Percentiles rank a stretch among this genome's conserved stretches.
Conservation (phyloP, 148 eudicot genomes). For the Talinum fruticosum region DNA sequence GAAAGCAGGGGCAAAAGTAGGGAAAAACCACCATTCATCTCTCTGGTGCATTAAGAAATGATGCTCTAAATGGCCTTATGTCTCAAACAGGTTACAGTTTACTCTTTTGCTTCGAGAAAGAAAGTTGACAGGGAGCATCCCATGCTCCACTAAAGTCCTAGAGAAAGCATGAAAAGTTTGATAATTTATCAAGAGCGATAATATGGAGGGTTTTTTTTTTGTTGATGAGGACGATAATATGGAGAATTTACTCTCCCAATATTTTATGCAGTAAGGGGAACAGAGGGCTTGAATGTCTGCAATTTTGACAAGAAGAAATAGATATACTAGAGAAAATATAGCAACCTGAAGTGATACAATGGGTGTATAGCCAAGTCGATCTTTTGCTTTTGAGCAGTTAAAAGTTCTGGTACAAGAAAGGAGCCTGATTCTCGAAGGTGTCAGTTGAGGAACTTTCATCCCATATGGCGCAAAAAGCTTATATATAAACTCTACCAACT, state of each 20-base stretch:
- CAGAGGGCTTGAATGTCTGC: not conserved
- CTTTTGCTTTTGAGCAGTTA: conserved; percentile 80
- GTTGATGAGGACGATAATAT: not conserved
- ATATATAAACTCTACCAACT: conserved; percentile 65
- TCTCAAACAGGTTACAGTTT: not conserved
- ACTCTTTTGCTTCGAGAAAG: not conserved
- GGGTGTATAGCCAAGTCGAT: conserved; percentile 90
- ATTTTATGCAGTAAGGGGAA: not conserved
- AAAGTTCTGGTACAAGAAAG: conserved; percentile 79
- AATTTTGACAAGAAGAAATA: not conserved
- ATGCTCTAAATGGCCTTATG: not conserved
- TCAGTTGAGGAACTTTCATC: conserved; percentile 96
- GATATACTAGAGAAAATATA: not conserved
- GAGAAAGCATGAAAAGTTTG: not conserved
- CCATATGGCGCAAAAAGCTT: conserved; percentile 81
- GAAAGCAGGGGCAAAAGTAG: no score
- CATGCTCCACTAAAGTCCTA: not conserved
- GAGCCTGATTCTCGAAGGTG: conserved; percentile 92
- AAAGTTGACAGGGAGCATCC: not conserved
- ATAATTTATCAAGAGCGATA: no score
- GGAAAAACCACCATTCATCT: not conserved
- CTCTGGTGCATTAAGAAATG: no score
- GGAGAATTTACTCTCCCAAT: not conserved
- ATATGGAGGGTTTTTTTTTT: not conserved
- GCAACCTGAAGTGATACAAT: conserved; percentile 81